A percentile compares a stretch with the other conserved stretches of the same genome.
These are phyloP conservation scores for Diaporthe sp. DNA, from an alignment of 2,329 filamentous ascomycete genomes.

Conservation along the genomic window DNA sequence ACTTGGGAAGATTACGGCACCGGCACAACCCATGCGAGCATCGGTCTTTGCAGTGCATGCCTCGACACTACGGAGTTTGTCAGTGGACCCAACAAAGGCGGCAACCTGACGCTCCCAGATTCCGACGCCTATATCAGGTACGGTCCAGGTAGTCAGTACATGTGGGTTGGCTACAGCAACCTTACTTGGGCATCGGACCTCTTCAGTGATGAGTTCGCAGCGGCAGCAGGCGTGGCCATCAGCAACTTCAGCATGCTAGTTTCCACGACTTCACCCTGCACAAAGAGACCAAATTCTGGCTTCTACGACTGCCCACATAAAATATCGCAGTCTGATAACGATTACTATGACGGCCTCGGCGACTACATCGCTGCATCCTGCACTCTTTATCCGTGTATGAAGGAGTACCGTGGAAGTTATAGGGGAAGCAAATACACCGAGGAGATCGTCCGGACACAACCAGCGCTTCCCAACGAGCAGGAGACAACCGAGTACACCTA, in stretches of 20 bases:
- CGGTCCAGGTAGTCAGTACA: slow-evolving; percentile 30
- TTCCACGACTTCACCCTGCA: slow-evolving; percentile 40
- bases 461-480: slow-evolving; percentile 18
- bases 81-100: background rate
- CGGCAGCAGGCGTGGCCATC: slow-evolving; percentile 34
- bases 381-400: slow-evolving; percentile 41
- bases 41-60: slow-evolving; percentile 45
- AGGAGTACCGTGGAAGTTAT: slow-evolving; percentile 37
- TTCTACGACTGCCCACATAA: slow-evolving; percentile 40
- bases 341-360: background rate
- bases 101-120: slow-evolving; percentile 43
- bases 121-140: slow-evolving; percentile 41
- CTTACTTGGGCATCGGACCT: slow-evolving; percentile 39
- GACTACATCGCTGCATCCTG: slow-evolving; percentile 38
- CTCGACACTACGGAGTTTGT: slow-evolving; percentile 43
- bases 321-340: slow-evolving; percentile 19
- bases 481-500: slow-evolving; percentile 3
- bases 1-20: slow-evolving; percentile 41
- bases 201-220: slow-evolving; percentile 40
- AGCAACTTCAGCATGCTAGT: slow-evolving; percentile 43
- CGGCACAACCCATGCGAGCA: slow-evolving; percentile 43
- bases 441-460: slow-evolving; percentile 22
- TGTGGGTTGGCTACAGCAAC: slow-evolving; percentile 40
- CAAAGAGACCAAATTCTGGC: slow-evolving; percentile 23
- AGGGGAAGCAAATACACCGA: slow-evolving; percentile 29